A percentile compares a stretch with the other conserved stretches of the same genome.
Conservation (phyloP, 106 monocot species). For the Iris macrosiphon region DNA sequence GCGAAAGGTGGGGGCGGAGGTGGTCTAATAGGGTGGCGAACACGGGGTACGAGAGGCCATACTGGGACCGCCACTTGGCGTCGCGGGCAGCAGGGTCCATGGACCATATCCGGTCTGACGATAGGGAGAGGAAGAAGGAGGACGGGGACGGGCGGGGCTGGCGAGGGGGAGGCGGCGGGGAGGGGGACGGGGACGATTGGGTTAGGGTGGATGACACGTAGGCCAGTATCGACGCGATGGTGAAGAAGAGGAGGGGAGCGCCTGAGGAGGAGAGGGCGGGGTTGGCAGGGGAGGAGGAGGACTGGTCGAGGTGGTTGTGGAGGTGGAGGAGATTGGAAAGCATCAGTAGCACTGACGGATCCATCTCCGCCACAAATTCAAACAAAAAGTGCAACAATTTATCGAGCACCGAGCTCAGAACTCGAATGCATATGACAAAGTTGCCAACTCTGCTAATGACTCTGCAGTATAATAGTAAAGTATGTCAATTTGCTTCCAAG, state of each 20-base stretch:
- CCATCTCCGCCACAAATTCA: too few relatives aligned
- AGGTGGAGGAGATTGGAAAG: constrained; percentile 44
- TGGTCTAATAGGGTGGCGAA: constrained; percentile 40
- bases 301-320: constrained; percentile 34
- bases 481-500: too few relatives aligned
- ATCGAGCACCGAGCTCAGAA: too few relatives aligned
- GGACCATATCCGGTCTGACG: constrained; percentile 31
- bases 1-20: constrained; percentile 26
- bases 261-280: constrained; percentile 9
- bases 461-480: too few relatives aligned
- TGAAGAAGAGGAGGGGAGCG: constrained; percentile 10
- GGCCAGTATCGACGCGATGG: constrained; percentile 25
- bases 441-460: too few relatives aligned
- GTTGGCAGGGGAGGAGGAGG: constrained; percentile 6
- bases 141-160: neutral
- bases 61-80: constrained; percentile 37
- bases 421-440: too few relatives aligned
- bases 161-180: neutral
- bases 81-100: constrained; percentile 42
- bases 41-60: constrained; percentile 48
- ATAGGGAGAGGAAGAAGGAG: constrained; percentile 16
- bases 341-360: constrained; percentile 24
- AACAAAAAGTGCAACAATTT: too few relatives aligned
- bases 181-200: constrained; percentile 2
- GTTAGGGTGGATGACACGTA: constrained; percentile 23